Evolutionary conservation across 106 monocot genomes (phyloP).

Genomic region (Dioscorea dumetorum): DNA sequence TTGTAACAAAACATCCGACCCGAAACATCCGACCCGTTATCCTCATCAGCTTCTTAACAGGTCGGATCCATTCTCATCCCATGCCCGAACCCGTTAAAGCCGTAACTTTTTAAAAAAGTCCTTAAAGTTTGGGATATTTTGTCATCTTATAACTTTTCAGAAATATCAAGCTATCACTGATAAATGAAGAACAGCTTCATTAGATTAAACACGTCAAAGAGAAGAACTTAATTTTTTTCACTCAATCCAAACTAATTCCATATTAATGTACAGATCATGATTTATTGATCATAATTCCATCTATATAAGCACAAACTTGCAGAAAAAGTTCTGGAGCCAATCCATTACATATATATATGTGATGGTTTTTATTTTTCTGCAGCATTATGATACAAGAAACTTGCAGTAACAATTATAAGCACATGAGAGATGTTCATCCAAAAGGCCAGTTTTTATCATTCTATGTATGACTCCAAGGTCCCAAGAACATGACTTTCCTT

Average conservation of each 20-base stretch:
- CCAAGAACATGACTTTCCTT: constrained; percentile 15
- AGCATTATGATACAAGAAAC: neutral
- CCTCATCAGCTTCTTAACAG: neutral
- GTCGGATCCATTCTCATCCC: too few relatives aligned
- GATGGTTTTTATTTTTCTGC: too few relatives aligned
- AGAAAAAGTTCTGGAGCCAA: neutral
- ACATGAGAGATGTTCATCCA: neutral
- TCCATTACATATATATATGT: neutral
- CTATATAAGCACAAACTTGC: neutral
- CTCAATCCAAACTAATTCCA: neutral
- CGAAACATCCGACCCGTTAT: too few relatives aligned
- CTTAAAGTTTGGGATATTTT: too few relatives aligned
- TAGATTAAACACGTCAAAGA: too few relatives aligned
- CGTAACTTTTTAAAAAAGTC: neutral
- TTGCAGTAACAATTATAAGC: neutral
- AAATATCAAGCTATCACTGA: too few relatives aligned
- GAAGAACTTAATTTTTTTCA: too few relatives aligned
- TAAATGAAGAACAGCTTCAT: too few relatives aligned
- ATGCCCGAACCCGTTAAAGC: neutral
- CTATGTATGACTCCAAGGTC: constrained; percentile 12
- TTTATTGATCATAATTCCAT: neutral
- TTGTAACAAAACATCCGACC: neutral
- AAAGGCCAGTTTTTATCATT: too few relatives aligned
- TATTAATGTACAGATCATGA: neutral
- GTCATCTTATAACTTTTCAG: too few relatives aligned